phyloP scores from a whole-genome alignment of 2,329 filamentous ascomycete species.

The Nannizzia gypsea region DNA sequence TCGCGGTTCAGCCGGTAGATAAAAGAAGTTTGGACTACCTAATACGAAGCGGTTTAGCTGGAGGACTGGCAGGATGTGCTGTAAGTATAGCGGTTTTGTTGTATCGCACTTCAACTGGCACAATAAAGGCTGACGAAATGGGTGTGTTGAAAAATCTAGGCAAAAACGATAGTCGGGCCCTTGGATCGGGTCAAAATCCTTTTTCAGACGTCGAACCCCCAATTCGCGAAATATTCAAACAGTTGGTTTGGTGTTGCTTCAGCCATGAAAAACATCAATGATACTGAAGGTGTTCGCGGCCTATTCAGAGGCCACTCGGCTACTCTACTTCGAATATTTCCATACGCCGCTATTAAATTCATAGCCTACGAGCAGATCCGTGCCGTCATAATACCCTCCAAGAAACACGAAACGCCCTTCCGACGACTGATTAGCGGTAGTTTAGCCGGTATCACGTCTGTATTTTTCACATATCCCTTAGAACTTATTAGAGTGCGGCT shows the following conservation, averaged over 20 bases:
- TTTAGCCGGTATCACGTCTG: conserved; percentile 63
- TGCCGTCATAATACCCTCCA: conserved; percentile 57
- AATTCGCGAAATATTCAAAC: conserved; percentile 84
- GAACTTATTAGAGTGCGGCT: conserved; percentile 87
- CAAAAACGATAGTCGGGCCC: conserved; percentile 88
- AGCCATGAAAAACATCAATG: conserved; percentile 75
- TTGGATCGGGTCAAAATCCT: conserved; percentile 98
- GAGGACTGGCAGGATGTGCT: conserved; percentile 81
- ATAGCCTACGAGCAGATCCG: conserved; percentile 95
- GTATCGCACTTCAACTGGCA: not conserved
- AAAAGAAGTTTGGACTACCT: conserved; percentile 75
- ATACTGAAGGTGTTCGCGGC: conserved; percentile 58
- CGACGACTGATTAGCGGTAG: conserved; percentile 46
- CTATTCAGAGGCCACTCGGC: conserved; percentile 91
- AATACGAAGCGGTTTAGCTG: conserved; percentile 70
- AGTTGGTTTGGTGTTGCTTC: conserved; percentile 74
- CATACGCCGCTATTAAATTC: conserved; percentile 96
- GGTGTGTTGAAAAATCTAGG: conserved; percentile 43
- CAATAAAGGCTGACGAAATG: conserved; percentile 13
- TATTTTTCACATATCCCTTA: conserved; percentile 91
- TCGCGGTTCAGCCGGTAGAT: conserved; percentile 31
- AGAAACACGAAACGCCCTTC: conserved; percentile 64
- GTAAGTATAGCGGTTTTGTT: conserved; percentile 43
- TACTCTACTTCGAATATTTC: conserved; percentile 86
- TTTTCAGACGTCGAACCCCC: conserved; percentile 88